These are phyloP conservation scores for Thelonectria rubi DNA, from an alignment of 2,329 filamentous ascomycete genomes.

Conservation along the genomic window DNA sequence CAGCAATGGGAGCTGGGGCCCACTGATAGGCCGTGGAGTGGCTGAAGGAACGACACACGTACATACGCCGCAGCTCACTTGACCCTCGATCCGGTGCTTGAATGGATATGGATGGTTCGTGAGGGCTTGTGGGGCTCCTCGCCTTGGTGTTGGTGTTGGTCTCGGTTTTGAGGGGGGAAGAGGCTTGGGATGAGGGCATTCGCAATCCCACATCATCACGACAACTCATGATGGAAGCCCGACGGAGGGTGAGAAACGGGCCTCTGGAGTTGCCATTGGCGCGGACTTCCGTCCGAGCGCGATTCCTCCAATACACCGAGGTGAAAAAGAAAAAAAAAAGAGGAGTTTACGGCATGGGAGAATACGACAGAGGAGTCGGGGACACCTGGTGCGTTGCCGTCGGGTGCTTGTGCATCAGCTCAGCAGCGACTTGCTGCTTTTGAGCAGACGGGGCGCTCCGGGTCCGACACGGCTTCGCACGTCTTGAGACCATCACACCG, in stretches of 20 bases:
- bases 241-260: conserved; percentile 24
- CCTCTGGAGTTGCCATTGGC: conserved; percentile 22
- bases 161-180: conserved; percentile 16
- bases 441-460: not conserved
- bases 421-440: conserved; percentile 21
- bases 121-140: conserved; percentile 23
- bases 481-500: not conserved
- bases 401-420: conserved; percentile 30
- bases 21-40: conserved; percentile 32
- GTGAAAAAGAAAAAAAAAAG: conserved; percentile 13
- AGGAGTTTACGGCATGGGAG: conserved; percentile 15
- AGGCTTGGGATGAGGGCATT: conserved; percentile 35
- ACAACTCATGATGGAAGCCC: conserved; percentile 34
- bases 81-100: conserved; percentile 39
- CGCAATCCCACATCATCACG: conserved; percentile 39
- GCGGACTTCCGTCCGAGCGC: conserved; percentile 11
- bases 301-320: not conserved
- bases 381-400: conserved; percentile 26
- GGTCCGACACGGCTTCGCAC: too few species aligned
- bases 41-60: conserved; percentile 39
- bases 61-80: conserved; percentile 47
- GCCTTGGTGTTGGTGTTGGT: not conserved
- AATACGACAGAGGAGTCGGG: conserved; percentile 13
- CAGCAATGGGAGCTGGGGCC: conserved; percentile 24
- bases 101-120: conserved; percentile 34